Evolutionary conservation across 805 yeast genomes (phyloP).

Genomic region (Sugiyamaella valdiviana): DNA sequence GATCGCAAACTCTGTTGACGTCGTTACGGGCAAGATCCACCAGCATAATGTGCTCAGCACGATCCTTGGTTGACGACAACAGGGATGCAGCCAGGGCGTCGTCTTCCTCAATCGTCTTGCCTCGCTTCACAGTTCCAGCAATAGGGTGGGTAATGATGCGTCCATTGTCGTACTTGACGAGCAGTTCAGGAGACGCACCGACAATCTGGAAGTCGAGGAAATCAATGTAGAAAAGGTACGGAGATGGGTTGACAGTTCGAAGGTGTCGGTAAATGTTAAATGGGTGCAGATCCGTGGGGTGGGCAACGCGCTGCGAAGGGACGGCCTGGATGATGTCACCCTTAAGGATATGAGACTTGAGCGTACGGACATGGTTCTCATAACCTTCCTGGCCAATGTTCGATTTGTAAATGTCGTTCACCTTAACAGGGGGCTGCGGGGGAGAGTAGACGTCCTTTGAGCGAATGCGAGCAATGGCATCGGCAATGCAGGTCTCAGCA

Average conservation of each 20-base stretch:
- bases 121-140: conserved; percentile 94
- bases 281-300: conserved; percentile 93
- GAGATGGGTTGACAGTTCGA: conserved; percentile 95
- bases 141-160: conserved; percentile 92
- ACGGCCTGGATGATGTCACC: conserved; percentile 98
- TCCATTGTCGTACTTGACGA: conserved; percentile 77
- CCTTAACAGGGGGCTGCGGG: conserved; percentile 63
- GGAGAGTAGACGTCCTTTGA: conserved; percentile 43
- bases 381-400: conserved; percentile 94
- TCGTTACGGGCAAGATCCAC: conserved; percentile 97
- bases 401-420: conserved; percentile 67
- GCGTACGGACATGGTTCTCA: conserved; percentile 65
- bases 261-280: conserved; percentile 92
- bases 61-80: conserved; percentile 74
- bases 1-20: conserved; percentile 90
- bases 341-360: conserved; percentile 74
- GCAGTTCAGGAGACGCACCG: conserved; percentile 95
- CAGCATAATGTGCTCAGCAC: conserved; percentile 98
- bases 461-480: conserved; percentile 41
- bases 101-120: conserved; percentile 86
- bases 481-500: conserved; percentile 50
- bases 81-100: conserved; percentile 71
- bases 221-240: conserved; percentile 91
- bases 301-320: conserved; percentile 93
- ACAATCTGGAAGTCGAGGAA: conserved; percentile 87